Evolutionary conservation across 2,329 filamentous ascomycete genomes (phyloP).

Genomic region (Emydomyces testavorans): DNA sequence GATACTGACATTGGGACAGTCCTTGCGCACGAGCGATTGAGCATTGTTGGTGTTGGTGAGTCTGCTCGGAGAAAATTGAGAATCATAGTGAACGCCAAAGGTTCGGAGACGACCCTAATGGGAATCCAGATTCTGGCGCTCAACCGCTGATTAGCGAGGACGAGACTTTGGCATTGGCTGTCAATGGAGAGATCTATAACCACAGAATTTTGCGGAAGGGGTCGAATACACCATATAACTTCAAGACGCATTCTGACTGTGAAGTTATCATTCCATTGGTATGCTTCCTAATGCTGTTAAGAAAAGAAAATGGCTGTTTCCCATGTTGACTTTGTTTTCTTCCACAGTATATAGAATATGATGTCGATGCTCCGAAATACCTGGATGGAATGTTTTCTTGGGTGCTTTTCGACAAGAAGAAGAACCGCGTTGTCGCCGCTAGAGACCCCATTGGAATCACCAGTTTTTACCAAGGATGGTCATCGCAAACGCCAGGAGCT

Average conservation of each 20-base stretch:
- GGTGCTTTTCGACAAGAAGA: conserved; percentile 90
- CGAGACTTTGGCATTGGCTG: conserved; percentile 74
- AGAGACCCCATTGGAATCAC: conserved; percentile 95
- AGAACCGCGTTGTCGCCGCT: conserved; percentile 84
- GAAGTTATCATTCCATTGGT: conserved; percentile 97
- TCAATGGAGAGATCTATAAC: conserved; percentile 99
- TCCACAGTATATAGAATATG: conserved; percentile 75
- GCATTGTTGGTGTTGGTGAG: conserved; percentile 91
- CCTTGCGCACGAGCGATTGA: conserved; percentile 92
- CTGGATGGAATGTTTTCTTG: conserved; percentile 99
- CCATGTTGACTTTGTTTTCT: background rate
- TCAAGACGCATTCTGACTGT: conserved; percentile 98
- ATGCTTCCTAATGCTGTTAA: conserved; percentile 29
- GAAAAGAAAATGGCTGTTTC: background rate
- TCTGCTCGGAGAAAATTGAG: background rate
- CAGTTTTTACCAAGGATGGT: conserved; percentile 92
- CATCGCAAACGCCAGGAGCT: conserved; percentile 66
- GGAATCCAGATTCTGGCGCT: conserved; percentile 66
- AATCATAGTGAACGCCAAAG: conserved; percentile 14
- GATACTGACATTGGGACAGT: conserved; percentile 43
- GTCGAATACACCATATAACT: conserved; percentile 74
- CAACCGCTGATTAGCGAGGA: conserved; percentile 92
- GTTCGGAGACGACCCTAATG: conserved; percentile 10
- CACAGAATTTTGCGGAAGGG: conserved; percentile 86
- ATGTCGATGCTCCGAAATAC: conserved; percentile 78